Conservation (phyloP, 345 rosid genomes). For the Eucalyptus paniculata region DNA sequence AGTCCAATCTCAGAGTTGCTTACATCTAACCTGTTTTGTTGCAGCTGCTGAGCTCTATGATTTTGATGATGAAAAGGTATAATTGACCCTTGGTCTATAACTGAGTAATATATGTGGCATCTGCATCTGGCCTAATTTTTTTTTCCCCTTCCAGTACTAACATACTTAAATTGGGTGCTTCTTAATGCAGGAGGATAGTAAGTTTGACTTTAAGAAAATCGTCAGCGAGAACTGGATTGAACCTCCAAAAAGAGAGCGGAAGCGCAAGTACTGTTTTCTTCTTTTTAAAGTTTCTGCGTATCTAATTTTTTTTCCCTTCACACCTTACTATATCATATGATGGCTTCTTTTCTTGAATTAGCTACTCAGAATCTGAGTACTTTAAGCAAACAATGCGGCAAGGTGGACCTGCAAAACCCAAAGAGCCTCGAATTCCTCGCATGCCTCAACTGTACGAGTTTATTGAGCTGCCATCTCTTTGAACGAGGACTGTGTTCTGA, state of each 20-base stretch:
- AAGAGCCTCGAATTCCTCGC: slow-evolving; percentile 97
- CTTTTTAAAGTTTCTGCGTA: background rate
- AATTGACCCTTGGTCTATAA: background rate
- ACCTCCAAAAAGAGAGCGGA: slow-evolving; percentile 95
- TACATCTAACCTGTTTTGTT: background rate
- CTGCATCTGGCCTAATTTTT: background rate
- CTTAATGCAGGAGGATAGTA: slow-evolving; percentile 66
- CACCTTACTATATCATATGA: background rate
- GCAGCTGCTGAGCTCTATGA: slow-evolving; percentile 92
- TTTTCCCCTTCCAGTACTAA: background rate
- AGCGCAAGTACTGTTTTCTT: slow-evolving; percentile 68
- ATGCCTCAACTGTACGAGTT: slow-evolving; percentile 89
- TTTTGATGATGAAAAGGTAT: slow-evolving; percentile 86
- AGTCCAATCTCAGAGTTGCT: background rate
- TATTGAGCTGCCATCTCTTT: background rate
- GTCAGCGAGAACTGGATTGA: slow-evolving; percentile 97
- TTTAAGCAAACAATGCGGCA: slow-evolving; percentile 96
- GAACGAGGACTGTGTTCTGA: background rate
- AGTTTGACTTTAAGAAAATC: slow-evolving; percentile 90
- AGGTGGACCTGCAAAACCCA: slow-evolving; percentile 88
- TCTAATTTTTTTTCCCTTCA: background rate
- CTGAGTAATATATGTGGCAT: background rate
- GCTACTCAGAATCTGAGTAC: slow-evolving; percentile 96
- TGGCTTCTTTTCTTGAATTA: slow-evolving; percentile 1
- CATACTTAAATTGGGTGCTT: background rate